Percentiles rank a stretch among this genome's conserved stretches.
These are phyloP conservation scores for Prunus davidiana DNA, from an alignment of 306 rosid genomes.

Conservation along the genomic window DNA sequence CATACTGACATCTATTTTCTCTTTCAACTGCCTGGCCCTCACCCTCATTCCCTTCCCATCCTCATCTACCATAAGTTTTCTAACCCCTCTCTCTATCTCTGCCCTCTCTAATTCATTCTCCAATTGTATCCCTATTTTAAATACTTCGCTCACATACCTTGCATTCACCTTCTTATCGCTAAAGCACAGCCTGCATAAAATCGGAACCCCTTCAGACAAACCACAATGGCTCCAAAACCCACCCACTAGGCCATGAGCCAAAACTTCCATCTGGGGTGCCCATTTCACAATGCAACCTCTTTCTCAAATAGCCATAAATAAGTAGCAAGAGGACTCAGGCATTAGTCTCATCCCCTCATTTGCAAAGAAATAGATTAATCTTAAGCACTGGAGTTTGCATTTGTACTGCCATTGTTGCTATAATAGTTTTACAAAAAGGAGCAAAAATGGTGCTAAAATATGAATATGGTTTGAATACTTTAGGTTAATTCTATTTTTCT, in stretches of 20 bases:
- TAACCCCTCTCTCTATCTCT: constrained; percentile 41
- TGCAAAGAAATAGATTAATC: too few species aligned
- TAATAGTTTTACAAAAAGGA: too few species aligned
- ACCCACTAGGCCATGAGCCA: constrained; percentile 52
- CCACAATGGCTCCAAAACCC: constrained; percentile 67
- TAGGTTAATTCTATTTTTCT: too few species aligned
- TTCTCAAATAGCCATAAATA: constrained; percentile 32
- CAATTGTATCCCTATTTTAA: constrained; percentile 49
- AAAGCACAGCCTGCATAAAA: constrained; percentile 54
- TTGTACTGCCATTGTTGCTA: too few species aligned
- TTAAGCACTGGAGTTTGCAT: too few species aligned
- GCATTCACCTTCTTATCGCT: constrained; percentile 51
- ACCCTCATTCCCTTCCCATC: constrained; percentile 48
- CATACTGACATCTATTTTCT: constrained; percentile 37
- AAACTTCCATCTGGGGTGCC: constrained; percentile 67
- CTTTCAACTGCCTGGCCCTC: constrained; percentile 40
- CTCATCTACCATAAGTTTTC: constrained; percentile 33
- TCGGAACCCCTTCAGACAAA: constrained; percentile 59
- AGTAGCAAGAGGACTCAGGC: too few species aligned
- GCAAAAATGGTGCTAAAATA: too few species aligned
- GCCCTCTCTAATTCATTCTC: constrained; percentile 33
- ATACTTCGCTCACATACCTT: constrained; percentile 47
- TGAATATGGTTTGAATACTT: too few species aligned
- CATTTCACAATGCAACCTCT: constrained; percentile 56
- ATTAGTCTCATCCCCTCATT: too few species aligned